Percentiles rank a stretch among this genome's conserved stretches.
These are phyloP conservation scores for Wallacemonas collosoma DNA, from an alignment of 208 protist genomes.

Conservation along the genomic window DNA sequence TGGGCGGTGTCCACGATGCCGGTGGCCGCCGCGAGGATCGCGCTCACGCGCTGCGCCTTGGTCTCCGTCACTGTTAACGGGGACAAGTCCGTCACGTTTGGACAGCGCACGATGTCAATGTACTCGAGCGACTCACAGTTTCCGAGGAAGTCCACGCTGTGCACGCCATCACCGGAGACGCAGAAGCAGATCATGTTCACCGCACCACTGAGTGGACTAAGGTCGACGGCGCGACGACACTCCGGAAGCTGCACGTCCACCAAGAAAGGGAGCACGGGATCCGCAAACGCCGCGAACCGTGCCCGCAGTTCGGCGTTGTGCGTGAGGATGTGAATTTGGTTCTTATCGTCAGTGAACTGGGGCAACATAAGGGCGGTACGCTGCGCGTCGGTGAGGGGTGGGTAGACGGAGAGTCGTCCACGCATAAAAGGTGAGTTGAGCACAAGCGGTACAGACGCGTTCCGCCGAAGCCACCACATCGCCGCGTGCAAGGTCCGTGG, in stretches of 20 bases:
- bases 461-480: conserved; percentile 1
- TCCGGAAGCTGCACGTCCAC: conserved; percentile 10
- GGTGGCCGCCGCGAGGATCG: conserved; percentile 3
- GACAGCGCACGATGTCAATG: background rate
- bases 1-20: conserved; percentile 10
- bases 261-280: conserved; percentile 2
- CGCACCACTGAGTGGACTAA: conserved; percentile 5
- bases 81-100: background rate
- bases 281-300: conserved; percentile 5
- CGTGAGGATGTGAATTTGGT: background rate
- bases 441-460: conserved; percentile 1
- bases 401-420: conserved; percentile 9
- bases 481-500: conserved; percentile 6
- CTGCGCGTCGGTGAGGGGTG: background rate
- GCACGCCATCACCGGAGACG: conserved; percentile 8
- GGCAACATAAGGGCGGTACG: background rate
- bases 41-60: background rate
- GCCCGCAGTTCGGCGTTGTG: conserved; percentile 15
- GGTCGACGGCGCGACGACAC: conserved; percentile 7
- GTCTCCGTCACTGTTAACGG: background rate
- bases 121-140: conserved; percentile 10
- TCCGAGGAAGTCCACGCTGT: background rate
- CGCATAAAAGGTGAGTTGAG: conserved; percentile 12
- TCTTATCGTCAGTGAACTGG: conserved; percentile 7
- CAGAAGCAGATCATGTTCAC: conserved; percentile 15